Conservation (phyloP, 2,329 filamentous ascomycete species). For the Cladosporium sp. region DNA sequence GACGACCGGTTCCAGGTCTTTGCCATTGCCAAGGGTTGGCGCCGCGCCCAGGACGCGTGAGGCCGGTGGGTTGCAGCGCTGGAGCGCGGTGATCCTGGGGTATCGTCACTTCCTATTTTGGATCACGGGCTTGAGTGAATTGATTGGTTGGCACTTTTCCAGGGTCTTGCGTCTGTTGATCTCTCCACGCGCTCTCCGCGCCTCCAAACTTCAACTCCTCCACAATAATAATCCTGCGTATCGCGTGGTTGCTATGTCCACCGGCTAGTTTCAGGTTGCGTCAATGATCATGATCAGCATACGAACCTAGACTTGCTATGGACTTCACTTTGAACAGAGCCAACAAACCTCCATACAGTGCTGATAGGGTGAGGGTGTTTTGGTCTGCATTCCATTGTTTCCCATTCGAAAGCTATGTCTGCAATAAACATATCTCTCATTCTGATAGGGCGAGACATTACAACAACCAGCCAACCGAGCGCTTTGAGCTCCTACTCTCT, state of each 20-base stretch:
- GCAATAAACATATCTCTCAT: too few relatives aligned
- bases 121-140: background rate
- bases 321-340: background rate
- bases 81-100: background rate
- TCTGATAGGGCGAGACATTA: too few relatives aligned
- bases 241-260: conserved; percentile 8
- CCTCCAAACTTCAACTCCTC: background rate
- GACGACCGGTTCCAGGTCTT: background rate
- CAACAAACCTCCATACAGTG: too few relatives aligned
- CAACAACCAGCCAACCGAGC: too few relatives aligned
- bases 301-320: background rate
- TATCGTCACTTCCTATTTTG: background rate
- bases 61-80: background rate
- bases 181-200: background rate
- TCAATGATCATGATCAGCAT: background rate
- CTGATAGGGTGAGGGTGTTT: too few relatives aligned
- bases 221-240: background rate
- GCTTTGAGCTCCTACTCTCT: too few relatives aligned
- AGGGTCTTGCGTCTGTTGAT: background rate
- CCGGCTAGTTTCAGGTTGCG: background rate
- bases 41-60: background rate
- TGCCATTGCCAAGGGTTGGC: conserved; percentile 2
- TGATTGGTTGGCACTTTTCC: background rate
- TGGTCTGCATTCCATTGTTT: too few relatives aligned
- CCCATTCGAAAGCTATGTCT: too few relatives aligned